phyloP scores from a whole-genome alignment of 345 rosid genomes.

The Geranium rotundifolium region DNA sequence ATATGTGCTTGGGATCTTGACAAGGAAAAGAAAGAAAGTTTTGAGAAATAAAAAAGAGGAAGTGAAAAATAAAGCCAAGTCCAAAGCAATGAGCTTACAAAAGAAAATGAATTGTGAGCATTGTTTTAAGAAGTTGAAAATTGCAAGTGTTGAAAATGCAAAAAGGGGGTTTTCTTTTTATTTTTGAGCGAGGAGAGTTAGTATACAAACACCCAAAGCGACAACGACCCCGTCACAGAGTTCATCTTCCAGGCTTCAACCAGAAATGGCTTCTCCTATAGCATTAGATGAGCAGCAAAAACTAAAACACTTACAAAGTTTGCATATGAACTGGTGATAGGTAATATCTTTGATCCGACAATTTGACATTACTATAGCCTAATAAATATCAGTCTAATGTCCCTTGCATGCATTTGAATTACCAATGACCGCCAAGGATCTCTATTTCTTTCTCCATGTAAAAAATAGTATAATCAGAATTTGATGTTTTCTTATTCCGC shows the following conservation, averaged over 20 bases:
- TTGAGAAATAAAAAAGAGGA: too few relatives aligned
- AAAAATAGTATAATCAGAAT: too few relatives aligned
- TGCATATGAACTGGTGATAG: conserved; percentile 81
- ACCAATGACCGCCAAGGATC: conserved; percentile 66
- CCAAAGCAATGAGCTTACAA: too few relatives aligned
- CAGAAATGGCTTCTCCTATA: conserved; percentile 33
- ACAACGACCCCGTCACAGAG: conserved; percentile 26
- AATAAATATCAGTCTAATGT: neutral
- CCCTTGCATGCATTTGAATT: neutral
- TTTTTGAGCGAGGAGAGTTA: too few relatives aligned
- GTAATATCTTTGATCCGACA: conserved; percentile 24
- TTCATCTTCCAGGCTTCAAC: conserved; percentile 20
- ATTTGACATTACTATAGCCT: neutral
- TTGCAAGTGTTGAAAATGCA: too few relatives aligned
- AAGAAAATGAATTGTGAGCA: too few relatives aligned
- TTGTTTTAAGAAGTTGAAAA: too few relatives aligned
- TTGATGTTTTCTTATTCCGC: too few relatives aligned
- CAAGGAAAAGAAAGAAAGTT: too few relatives aligned
- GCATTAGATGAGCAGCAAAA: conserved; percentile 43
- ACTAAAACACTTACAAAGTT: conserved; percentile 77
- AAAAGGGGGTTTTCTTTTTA: too few relatives aligned
- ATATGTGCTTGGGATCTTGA: too few relatives aligned
- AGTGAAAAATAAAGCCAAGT: too few relatives aligned
- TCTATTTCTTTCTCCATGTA: conserved; percentile 95
- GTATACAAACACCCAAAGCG: conserved; percentile 88